Evolutionary conservation across 495 filamentous ascomycete species (phyloP), one percentile per base, ranked within the genome.

Genomic region (Saxophila tyrrhenica): DNA sequence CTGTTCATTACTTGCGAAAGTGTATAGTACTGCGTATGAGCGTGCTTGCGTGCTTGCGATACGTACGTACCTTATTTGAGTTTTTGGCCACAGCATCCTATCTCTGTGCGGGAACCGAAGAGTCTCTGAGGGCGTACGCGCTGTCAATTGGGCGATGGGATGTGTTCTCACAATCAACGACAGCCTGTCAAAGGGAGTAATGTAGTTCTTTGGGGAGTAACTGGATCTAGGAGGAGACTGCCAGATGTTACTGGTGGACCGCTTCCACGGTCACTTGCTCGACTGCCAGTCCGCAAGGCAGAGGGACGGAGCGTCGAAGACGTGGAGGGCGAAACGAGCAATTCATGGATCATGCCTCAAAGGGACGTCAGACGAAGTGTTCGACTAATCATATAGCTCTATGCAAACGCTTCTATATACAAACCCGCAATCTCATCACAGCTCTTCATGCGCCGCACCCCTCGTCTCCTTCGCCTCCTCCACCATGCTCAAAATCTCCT

Each of bases 401-500:
- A 44, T 35, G 29, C 29, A 44, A 44, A 17, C 42, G 20, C n/a
- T 22, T 44, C n/a, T 17, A 44, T 17, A 44, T 3, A 17, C 16
- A 17, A 17, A 44, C 17, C 42, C 17, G 8, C 3, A 17, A 8
- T 17, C 56, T 62, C 48, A 8, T 17, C 56, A 65, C 48, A 65
- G 25, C 47, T 64, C 65, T 51, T 65, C 60, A 43, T 59, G 56
- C 32, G 10, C 22, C 47, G 50, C 41, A 58, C 48, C 51, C 50
- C 54, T 20, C 32, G 38, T 42, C 29, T 25, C 54, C 51, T 39
- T 55, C 44, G 54, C 59, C 52, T 62, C 46, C 20, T 35, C 23
- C 39, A 62, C 52, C 49, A 60, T 58, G 48, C 29, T 51, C 64
- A 59, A 43, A 48, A 69, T 65, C 51, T 69, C 66, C 44, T 67